These are phyloP conservation scores for Phaeoacremonium minimum DNA, from an alignment of 2,329 filamentous ascomycete genomes.

Conservation along the genomic window DNA sequence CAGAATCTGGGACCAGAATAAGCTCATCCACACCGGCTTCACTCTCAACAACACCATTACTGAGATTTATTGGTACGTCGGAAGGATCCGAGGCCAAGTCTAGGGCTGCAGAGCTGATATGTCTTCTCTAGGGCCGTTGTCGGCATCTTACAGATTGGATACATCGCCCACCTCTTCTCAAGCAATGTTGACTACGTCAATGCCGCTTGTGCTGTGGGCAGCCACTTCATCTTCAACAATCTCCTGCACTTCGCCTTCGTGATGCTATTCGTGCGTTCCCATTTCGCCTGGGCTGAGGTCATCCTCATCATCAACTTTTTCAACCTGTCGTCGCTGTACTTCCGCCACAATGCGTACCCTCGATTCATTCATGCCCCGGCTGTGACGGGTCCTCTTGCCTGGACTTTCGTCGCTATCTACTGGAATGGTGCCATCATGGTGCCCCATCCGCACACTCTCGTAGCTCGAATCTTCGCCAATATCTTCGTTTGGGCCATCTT, in stretches of 20 bases:
- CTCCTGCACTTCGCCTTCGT: conserved; percentile 78
- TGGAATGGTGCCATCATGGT: conserved; percentile 86
- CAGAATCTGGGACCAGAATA: conserved; percentile 74
- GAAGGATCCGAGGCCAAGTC: conserved; percentile 1
- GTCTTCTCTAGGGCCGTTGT: conserved; percentile 56
- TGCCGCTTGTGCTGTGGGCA: conserved; percentile 71
- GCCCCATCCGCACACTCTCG: conserved; percentile 58
- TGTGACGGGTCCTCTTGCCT: conserved; percentile 74
- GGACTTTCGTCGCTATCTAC: conserved; percentile 82
- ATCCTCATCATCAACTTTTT: conserved; percentile 76
- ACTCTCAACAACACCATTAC: conserved; percentile 62
- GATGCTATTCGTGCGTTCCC: conserved; percentile 73
- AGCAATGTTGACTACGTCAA: conserved; percentile 57
- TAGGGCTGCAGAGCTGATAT: background rate
- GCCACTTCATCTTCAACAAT: conserved; percentile 84
- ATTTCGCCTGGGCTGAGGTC: conserved; percentile 73
- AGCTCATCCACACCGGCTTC: conserved; percentile 65
- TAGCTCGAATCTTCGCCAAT: conserved; percentile 78
- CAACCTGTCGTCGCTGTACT: conserved; percentile 76
- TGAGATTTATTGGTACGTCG: conserved; percentile 70
- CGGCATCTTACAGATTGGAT: conserved; percentile 71
- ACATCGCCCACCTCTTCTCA: conserved; percentile 73
- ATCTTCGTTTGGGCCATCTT: conserved; percentile 84
- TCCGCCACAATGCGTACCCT: conserved; percentile 69
- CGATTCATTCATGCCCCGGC: conserved; percentile 73